Percentiles rank a stretch among this genome's conserved stretches.
These are phyloP conservation scores for Fusarium paranaense DNA, from an alignment of 2,329 filamentous ascomycete genomes.

Conservation along the genomic window DNA sequence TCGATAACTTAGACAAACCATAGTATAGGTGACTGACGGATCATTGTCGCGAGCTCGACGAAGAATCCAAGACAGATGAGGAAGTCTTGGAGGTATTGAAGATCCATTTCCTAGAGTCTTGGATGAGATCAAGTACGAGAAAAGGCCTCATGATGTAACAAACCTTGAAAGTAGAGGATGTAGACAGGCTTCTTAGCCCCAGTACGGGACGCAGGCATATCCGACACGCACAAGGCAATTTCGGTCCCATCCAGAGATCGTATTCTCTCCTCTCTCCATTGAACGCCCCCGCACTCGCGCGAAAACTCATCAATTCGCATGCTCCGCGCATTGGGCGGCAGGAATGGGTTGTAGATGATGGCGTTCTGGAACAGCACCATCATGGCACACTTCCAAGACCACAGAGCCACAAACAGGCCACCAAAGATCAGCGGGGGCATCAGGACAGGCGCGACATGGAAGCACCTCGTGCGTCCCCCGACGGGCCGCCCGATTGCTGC, in stretches of 20 bases:
- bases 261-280: constrained; percentile 74
- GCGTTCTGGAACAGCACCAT: constrained; percentile 83
- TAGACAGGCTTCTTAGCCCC: constrained; percentile 56
- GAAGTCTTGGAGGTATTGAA: constrained; percentile 67
- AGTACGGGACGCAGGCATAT: constrained; percentile 43
- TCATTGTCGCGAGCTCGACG: constrained; percentile 56
- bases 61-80: constrained; percentile 66
- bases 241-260: constrained; percentile 73
- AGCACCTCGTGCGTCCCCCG: constrained; percentile 31
- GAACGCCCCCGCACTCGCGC: constrained; percentile 68
- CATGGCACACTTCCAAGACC: constrained; percentile 76
- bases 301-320: constrained; percentile 76
- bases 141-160: not conserved
- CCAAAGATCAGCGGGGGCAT: constrained; percentile 75
- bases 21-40: constrained; percentile 56
- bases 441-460: constrained; percentile 57
- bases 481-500: constrained; percentile 7
- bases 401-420: constrained; percentile 74
- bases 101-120: constrained; percentile 65
- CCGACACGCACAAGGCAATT: constrained; percentile 69
- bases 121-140: constrained; percentile 10
- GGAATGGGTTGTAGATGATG: constrained; percentile 83
- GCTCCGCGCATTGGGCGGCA: constrained; percentile 76
- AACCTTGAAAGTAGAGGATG: constrained; percentile 50
- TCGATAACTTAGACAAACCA: constrained; percentile 72